phyloP scores from a whole-genome alignment of 2,329 filamentous ascomycete genomes.

The Venturia effusa region DNA sequence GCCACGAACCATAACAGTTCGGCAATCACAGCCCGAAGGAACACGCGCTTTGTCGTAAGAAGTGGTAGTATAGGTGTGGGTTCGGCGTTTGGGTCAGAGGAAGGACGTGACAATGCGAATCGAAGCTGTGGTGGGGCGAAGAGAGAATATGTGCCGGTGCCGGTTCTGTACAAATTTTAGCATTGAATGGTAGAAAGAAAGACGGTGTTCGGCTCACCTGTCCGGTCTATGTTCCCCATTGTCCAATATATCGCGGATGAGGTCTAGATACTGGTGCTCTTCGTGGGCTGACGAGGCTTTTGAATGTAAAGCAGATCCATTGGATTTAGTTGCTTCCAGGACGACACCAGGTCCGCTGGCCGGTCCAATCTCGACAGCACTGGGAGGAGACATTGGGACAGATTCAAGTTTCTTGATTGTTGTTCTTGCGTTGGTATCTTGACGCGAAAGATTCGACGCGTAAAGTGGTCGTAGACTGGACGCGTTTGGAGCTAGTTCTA shows the following conservation, averaged over 20 bases:
- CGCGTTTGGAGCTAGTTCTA: neutral
- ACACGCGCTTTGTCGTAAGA: constrained; percentile 94
- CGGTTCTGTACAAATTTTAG: constrained; percentile 49
- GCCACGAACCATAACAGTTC: constrained; percentile 95
- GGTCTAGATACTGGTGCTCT: constrained; percentile 86
- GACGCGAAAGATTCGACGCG: neutral
- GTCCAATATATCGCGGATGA: constrained; percentile 75
- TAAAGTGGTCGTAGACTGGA: neutral
- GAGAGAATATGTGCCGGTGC: constrained; percentile 82
- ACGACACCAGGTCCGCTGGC: constrained; percentile 18
- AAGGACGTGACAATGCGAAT: constrained; percentile 62
- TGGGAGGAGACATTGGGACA: neutral
- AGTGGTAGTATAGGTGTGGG: constrained; percentile 67
- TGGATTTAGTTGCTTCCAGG: constrained; percentile 14
- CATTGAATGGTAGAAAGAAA: neutral
- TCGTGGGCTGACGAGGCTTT: constrained; percentile 45
- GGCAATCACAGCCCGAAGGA: constrained; percentile 76
- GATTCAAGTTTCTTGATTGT: neutral
- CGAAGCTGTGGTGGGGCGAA: constrained; percentile 81
- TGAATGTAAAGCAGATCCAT: neutral
- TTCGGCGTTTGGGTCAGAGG: constrained; percentile 27
- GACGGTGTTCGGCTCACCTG: constrained; percentile 39
- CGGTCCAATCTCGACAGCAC: constrained; percentile 19
- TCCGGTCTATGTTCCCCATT: constrained; percentile 83
- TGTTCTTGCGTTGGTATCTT: neutral